phyloP scores from a whole-genome alignment of 495 filamentous ascomycete genomes.

The Talaromyces thailandensis region DNA sequence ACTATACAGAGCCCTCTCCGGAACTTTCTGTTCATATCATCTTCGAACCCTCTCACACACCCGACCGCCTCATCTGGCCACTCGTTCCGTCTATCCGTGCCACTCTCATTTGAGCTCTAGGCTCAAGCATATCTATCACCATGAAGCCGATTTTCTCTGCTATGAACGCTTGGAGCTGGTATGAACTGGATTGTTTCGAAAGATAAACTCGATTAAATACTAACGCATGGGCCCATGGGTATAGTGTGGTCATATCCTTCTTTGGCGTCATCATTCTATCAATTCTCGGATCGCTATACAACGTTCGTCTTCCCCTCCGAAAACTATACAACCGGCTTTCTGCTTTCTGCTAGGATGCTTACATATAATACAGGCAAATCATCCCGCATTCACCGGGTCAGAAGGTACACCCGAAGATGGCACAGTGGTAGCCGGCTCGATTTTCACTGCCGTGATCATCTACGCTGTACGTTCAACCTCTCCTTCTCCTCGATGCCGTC shows the following conservation, averaged over 20 bases:
- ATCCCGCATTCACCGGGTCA: constrained; percentile 72
- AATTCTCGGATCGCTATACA: constrained; percentile 71
- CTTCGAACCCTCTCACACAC: background rate
- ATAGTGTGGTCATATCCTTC: constrained; percentile 75
- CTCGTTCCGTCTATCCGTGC: background rate
- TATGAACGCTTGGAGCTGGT: constrained; percentile 94
- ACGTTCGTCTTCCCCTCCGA: constrained; percentile 31
- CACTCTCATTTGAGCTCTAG: background rate
- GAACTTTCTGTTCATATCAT: background rate
- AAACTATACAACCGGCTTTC: background rate
- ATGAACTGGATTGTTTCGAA: constrained; percentile 9
- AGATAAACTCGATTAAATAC: background rate
- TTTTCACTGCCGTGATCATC: constrained; percentile 77
- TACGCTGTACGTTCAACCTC: constrained; percentile 61
- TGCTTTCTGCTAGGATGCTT: background rate
- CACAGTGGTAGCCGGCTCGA: constrained; percentile 64
- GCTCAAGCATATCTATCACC: background rate
- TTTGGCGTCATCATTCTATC: constrained; percentile 86
- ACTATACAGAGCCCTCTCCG: background rate
- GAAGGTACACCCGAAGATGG: constrained; percentile 66
- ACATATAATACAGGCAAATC: constrained; percentile 41
- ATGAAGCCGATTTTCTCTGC: constrained; percentile 92
- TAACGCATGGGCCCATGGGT: background rate
- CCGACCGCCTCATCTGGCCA: background rate
- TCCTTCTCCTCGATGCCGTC: background rate